These are phyloP conservation scores for Panaeolus papilionaceus DNA, from an alignment of 768 basidiomycete genomes.

Conservation along the genomic window DNA sequence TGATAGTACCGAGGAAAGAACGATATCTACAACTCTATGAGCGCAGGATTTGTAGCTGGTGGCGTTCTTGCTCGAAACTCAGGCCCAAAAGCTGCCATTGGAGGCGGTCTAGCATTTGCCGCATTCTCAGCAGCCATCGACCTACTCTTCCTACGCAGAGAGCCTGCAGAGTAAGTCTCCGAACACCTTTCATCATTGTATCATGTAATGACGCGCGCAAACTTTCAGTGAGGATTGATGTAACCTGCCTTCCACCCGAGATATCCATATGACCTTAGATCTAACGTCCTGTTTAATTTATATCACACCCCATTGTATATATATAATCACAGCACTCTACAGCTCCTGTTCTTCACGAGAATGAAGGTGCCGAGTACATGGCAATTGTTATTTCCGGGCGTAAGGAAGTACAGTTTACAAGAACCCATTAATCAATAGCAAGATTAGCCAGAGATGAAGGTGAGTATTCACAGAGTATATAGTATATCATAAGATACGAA, in stretches of 20 bases:
- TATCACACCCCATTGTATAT: constrained; percentile 28
- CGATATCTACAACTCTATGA: constrained; percentile 90
- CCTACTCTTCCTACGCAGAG: constrained; percentile 73
- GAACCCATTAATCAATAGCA: not conserved
- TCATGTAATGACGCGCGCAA: constrained; percentile 6
- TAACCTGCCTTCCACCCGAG: not conserved
- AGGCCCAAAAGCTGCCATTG: constrained; percentile 85
- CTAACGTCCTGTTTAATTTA: constrained; percentile 29
- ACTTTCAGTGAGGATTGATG: constrained; percentile 46
- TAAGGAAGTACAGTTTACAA: not conserved
- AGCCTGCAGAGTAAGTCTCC: constrained; percentile 65
- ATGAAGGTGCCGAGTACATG: not conserved
- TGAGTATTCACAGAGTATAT: not conserved
- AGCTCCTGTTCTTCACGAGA: not conserved
- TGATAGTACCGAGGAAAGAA: constrained; percentile 93
- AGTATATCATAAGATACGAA: not conserved
- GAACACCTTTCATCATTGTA: not conserved
- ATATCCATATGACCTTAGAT: constrained; percentile 24
- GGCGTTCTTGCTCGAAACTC: constrained; percentile 87
- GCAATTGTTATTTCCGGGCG: not conserved
- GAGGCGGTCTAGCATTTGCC: constrained; percentile 90
- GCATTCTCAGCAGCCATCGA: constrained; percentile 95
- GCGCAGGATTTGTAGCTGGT: constrained; percentile 88
- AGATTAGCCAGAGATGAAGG: not conserved
- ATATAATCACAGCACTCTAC: constrained; percentile 32